Conservation (phyloP, 1,284 basidiomycete species). For the Erythrobasidium hasegawianum region DNA sequence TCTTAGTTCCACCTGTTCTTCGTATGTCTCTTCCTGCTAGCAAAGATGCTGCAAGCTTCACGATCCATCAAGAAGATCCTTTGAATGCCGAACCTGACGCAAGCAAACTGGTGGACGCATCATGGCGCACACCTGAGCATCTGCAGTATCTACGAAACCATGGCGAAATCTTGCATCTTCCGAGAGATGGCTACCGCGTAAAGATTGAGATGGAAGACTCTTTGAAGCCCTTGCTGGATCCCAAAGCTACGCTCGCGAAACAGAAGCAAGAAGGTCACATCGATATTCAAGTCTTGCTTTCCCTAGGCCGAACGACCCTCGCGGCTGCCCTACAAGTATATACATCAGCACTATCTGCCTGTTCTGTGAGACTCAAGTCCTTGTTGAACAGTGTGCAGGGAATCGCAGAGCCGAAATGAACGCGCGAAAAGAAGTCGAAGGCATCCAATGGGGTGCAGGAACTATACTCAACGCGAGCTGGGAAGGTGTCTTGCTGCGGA, state of each 20-base stretch:
- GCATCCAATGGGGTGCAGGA: conserved; percentile 37
- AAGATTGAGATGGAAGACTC: conserved; percentile 10
- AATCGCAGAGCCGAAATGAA: conserved; percentile 41
- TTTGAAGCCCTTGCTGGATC: background rate
- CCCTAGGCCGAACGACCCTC: background rate
- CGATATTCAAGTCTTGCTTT: background rate
- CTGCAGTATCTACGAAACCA: conserved; percentile 39
- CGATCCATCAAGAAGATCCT: conserved; percentile 34
- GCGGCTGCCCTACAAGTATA: conserved; percentile 13
- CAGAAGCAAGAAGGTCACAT: background rate
- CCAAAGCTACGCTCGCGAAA: background rate
- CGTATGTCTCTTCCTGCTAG: background rate
- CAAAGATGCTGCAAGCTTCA: conserved; percentile 2
- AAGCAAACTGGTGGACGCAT: background rate
- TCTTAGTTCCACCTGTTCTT: background rate
- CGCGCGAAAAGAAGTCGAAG: conserved; percentile 37
- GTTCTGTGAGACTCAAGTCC: background rate
- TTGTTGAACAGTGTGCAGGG: conserved; percentile 37
- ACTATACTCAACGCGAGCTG: conserved; percentile 33
- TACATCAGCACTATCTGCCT: background rate
- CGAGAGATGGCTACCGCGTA: conserved; percentile 1
- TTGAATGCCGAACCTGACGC: conserved; percentile 38
- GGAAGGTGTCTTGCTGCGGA: conserved; percentile 17
- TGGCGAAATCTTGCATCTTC: conserved; percentile 12
- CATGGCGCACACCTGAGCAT: conserved; percentile 23